phyloP scores from a whole-genome alignment of 208 protist species.

The Wallacemonas rigidus region DNA sequence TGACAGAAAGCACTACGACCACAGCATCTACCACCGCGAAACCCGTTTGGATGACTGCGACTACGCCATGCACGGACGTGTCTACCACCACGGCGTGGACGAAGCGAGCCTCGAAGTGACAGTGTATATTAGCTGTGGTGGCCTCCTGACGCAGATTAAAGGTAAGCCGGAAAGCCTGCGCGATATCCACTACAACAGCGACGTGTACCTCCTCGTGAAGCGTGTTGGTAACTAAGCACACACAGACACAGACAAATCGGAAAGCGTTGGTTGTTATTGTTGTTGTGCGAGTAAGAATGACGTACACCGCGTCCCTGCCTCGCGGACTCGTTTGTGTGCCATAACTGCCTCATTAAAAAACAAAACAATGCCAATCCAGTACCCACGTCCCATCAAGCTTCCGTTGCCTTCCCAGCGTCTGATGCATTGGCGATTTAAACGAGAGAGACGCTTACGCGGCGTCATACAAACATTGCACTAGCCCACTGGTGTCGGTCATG shows the following conservation, averaged over 20 bases:
- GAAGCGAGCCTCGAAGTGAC: constrained; percentile 82
- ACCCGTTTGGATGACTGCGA: constrained; percentile 96
- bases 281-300: constrained; percentile 4
- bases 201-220: constrained; percentile 88
- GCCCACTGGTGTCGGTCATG: too few relatives aligned
- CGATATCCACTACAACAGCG: constrained; percentile 91
- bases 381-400: too few relatives aligned
- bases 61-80: constrained; percentile 98
- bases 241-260: too few relatives aligned
- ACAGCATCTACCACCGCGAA: constrained; percentile 87
- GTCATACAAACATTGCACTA: too few relatives aligned
- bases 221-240: constrained; percentile 61
- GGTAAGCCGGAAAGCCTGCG: constrained; percentile 89
- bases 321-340: not conserved
- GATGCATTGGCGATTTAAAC: too few relatives aligned
- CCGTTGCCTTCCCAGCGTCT: too few relatives aligned
- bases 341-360: too few relatives aligned
- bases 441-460: too few relatives aligned
- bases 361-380: too few relatives aligned
- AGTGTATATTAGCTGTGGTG: constrained; percentile 97
- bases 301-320: not conserved
- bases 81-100: constrained; percentile 94
- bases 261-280: not conserved
- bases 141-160: constrained; percentile 95
- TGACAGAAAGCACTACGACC: constrained; percentile 85